Percentiles rank a stretch among this genome's conserved stretches.
These are phyloP conservation scores for Cinnamomum chago DNA, from an alignment of 164 flowering plant genomes.

Conservation along the genomic window DNA sequence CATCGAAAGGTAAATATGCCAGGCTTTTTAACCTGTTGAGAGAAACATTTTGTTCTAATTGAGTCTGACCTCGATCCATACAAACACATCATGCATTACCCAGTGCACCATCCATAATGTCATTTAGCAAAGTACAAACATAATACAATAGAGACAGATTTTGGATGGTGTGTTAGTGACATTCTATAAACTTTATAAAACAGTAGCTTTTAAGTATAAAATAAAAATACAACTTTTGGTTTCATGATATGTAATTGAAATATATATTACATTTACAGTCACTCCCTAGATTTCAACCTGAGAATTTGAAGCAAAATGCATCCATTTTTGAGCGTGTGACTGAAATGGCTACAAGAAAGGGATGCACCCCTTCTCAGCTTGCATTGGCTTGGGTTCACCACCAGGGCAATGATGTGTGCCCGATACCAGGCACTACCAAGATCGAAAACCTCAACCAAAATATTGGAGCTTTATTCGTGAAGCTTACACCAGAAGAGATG, in stretches of 20 bases:
- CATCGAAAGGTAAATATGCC: not conserved
- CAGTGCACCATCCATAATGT: not conserved
- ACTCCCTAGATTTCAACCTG: slow-evolving; percentile 30
- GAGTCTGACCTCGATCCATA: too few relatives aligned
- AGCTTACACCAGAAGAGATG: slow-evolving; percentile 35
- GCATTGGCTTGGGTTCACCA: slow-evolving; percentile 45
- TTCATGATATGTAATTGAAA: not conserved
- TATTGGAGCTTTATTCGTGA: slow-evolving; percentile 37
- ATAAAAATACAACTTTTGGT: not conserved
- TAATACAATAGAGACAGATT: too few relatives aligned
- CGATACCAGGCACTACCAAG: slow-evolving; percentile 52
- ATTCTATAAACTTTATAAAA: too few relatives aligned
- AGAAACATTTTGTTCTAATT: too few relatives aligned
- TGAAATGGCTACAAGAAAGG: slow-evolving; percentile 28
- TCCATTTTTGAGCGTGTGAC: slow-evolving; percentile 24
- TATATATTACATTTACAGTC: slow-evolving; percentile 13
- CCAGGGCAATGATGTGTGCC: slow-evolving; percentile 35
- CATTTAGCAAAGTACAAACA: too few relatives aligned
- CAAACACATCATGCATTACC: slow-evolving; percentile 29
- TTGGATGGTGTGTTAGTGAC: too few relatives aligned
- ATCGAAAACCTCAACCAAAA: slow-evolving; percentile 41
- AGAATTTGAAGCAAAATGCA: slow-evolving; percentile 32
- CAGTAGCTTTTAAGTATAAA: too few relatives aligned
- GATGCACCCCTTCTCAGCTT: slow-evolving; percentile 37
- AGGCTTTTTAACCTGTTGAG: too few relatives aligned